Percentiles rank a stretch among this genome's conserved stretches.
phyloP scores from a whole-genome alignment of 2,329 filamentous ascomycete species.

The Hortaea werneckii region DNA sequence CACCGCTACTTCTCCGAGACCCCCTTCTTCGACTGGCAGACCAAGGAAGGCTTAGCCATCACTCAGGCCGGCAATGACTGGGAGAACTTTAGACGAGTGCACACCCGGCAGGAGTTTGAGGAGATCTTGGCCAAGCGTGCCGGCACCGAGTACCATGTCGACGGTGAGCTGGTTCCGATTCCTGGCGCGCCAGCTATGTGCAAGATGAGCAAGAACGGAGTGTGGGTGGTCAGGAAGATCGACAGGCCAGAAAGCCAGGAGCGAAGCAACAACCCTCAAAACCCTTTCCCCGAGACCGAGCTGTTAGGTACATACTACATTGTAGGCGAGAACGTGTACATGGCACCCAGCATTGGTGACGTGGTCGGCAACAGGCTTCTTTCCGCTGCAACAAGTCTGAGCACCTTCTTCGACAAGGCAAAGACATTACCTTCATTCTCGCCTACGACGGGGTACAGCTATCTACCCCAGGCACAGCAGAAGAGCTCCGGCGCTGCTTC shows the following conservation, averaged over 20 bases:
- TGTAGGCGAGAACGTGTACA: slow-evolving; percentile 50
- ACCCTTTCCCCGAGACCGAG: slow-evolving; percentile 15
- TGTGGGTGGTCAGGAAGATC: slow-evolving; percentile 55
- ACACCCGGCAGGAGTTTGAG: slow-evolving; percentile 49
- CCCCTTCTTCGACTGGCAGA: slow-evolving; percentile 52
- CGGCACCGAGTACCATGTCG: slow-evolving; percentile 51
- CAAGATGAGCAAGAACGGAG: slow-evolving; percentile 31
- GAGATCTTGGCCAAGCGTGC: slow-evolving; percentile 42
- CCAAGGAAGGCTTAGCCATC: slow-evolving; percentile 49
- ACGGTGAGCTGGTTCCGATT: slow-evolving; percentile 45
- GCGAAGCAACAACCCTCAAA: slow-evolving; percentile 17
- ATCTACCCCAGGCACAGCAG: slow-evolving; percentile 34
- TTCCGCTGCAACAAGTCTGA: slow-evolving; percentile 45
- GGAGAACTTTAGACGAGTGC: slow-evolving; percentile 39
- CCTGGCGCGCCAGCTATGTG: slow-evolving; percentile 23
- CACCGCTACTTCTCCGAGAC: slow-evolving; percentile 53
- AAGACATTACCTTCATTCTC: slow-evolving; percentile 47
- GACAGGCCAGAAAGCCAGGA: slow-evolving; percentile 32
- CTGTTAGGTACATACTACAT: slow-evolving; percentile 51
- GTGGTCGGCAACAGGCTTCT: slow-evolving; percentile 45
- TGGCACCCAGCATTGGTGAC: slow-evolving; percentile 51
- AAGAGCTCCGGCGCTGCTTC: slow-evolving; percentile 20
- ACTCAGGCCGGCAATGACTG: slow-evolving; percentile 42
- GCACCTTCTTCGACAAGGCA: slow-evolving; percentile 45
- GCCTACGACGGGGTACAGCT: slow-evolving; percentile 50